phyloP scores from a whole-genome alignment of 257 asterid genomes.

The Nemophila menziesii region DNA sequence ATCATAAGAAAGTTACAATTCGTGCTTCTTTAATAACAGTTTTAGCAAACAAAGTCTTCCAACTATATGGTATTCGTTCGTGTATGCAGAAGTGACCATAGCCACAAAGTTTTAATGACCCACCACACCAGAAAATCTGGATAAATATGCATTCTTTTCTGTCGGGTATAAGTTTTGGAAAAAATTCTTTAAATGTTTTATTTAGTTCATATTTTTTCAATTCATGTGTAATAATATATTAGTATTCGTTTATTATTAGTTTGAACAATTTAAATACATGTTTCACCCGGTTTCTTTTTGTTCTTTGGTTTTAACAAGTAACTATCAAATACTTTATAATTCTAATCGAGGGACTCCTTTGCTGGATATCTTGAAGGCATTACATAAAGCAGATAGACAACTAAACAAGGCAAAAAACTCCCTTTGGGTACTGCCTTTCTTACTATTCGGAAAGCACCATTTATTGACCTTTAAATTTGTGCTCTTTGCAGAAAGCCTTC shows the following conservation, averaged over 20 bases:
- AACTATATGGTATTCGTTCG: background rate
- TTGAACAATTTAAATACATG: too few species aligned
- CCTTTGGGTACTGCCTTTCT: background rate
- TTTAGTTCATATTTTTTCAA: too few species aligned
- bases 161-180: too few species aligned
- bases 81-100: slow-evolving; percentile 11
- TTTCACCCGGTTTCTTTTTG: too few species aligned
- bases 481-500: background rate
- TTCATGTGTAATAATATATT: too few species aligned
- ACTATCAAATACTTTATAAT: slow-evolving; percentile 16
- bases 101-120: slow-evolving; percentile 21
- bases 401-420: background rate
- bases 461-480: slow-evolving; percentile 1
- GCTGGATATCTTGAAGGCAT: slow-evolving; percentile 23
- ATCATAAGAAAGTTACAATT: slow-evolving; percentile 1
- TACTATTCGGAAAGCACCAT: background rate
- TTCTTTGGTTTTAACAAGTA: slow-evolving; percentile 9
- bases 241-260: too few species aligned
- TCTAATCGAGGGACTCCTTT: slow-evolving; percentile 20
- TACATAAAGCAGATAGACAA: slow-evolving; percentile 16
- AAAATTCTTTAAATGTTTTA: too few species aligned
- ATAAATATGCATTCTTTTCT: too few species aligned
- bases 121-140: slow-evolving; percentile 35
- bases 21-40: background rate
- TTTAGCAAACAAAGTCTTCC: background rate